phyloP scores from a whole-genome alignment of 2,329 filamentous ascomycete species.

The Graphilbum ipis-grandicollis region DNA sequence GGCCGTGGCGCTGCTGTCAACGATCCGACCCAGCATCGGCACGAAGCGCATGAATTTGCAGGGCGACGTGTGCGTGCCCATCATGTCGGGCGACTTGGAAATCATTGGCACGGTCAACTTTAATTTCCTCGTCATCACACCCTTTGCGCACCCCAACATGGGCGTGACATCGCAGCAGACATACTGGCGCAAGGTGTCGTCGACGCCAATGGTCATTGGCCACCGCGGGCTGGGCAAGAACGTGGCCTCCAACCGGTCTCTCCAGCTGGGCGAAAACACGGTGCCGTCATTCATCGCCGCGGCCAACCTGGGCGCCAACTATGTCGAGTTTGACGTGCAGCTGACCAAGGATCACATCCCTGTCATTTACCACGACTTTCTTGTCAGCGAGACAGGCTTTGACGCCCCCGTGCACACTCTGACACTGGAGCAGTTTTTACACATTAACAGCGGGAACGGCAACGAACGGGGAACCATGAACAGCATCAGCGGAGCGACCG shows the following conservation, averaged over 20 bases:
- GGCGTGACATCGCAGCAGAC: conserved; percentile 78
- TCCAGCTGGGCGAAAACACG: conserved; percentile 94
- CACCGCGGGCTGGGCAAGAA: conserved; percentile 80
- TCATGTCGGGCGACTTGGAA: conserved; percentile 69
- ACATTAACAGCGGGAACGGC: conserved; percentile 46
- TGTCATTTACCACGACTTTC: conserved; percentile 96
- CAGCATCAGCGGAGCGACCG: neutral
- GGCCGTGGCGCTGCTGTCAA: conserved; percentile 73
- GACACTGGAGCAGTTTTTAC: conserved; percentile 87
- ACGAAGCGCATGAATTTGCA: conserved; percentile 81
- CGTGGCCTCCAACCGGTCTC: conserved; percentile 59
- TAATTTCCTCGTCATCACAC: conserved; percentile 89
- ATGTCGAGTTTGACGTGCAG: conserved; percentile 74
- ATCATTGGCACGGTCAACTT: conserved; percentile 93
- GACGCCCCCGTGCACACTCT: conserved; percentile 92
- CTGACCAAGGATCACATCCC: conserved; percentile 97
- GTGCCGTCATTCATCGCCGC: conserved; percentile 91
- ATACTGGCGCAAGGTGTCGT: conserved; percentile 87
- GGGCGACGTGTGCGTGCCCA: conserved; percentile 81
- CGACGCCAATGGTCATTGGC: conserved; percentile 59
- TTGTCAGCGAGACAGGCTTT: conserved; percentile 93
- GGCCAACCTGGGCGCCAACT: conserved; percentile 72
- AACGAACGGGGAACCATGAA: neutral
- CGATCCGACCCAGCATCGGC: conserved; percentile 67
- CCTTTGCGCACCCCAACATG: conserved; percentile 89